phyloP scores from a whole-genome alignment of 2,329 filamentous ascomycete species.

The Acarospora socialis region DNA sequence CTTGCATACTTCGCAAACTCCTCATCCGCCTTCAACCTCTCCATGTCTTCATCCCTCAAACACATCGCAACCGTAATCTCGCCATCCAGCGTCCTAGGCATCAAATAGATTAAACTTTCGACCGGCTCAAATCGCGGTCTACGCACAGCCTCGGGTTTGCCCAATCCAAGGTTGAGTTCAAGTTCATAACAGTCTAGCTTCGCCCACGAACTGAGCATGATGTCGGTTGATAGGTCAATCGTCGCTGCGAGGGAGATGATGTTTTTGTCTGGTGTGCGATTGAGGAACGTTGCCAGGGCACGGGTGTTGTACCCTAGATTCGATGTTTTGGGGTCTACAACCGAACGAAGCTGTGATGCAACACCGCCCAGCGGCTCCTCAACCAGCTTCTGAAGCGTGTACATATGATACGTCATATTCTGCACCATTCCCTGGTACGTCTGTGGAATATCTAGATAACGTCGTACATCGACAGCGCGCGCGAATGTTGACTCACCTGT shows the following conservation, averaged over 20 bases:
- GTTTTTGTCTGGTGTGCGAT: constrained; percentile 23
- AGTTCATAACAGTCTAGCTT: constrained; percentile 31
- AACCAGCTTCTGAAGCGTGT: constrained; percentile 19
- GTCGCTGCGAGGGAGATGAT: constrained; percentile 22
- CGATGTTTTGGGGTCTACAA: constrained; percentile 24
- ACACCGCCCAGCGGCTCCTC: constrained; percentile 22
- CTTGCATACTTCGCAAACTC: constrained; percentile 27
- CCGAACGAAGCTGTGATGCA: constrained; percentile 27
- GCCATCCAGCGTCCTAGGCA: constrained; percentile 32
- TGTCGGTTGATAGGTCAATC: constrained; percentile 27
- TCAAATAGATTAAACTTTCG: constrained; percentile 37
- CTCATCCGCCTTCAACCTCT: constrained; percentile 28
- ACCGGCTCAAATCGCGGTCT: constrained; percentile 33
- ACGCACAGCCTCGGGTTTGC: constrained; percentile 33
- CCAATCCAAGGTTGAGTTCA: constrained; percentile 36
- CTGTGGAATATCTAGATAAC: constrained; percentile 26
- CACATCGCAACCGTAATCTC: constrained; percentile 32
- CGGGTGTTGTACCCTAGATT: constrained; percentile 25
- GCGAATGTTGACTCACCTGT: constrained; percentile 23
- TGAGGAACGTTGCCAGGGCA: constrained; percentile 29
- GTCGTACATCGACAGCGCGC: constrained; percentile 37
- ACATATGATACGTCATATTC: constrained; percentile 31
- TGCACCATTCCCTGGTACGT: constrained; percentile 36
- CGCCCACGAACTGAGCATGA: constrained; percentile 43
- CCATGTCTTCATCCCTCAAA: constrained; percentile 35